These are phyloP conservation scores for Cyclotella cryptica DNA, from an alignment of 108 stramenopile species.

Conservation along the genomic window DNA sequence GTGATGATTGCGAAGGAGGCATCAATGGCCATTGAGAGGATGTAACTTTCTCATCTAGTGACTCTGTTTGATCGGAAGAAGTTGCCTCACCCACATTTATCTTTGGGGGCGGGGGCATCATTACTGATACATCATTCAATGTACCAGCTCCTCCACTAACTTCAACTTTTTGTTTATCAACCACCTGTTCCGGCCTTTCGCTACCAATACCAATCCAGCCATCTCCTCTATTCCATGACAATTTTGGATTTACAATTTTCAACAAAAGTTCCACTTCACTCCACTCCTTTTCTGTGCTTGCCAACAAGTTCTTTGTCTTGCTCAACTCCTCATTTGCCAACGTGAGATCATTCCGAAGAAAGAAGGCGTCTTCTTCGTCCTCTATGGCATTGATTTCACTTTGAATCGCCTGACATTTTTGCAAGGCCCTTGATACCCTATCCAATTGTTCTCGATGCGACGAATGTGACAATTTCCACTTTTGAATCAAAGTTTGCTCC, in stretches of 20 bases:
- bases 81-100: neutral
- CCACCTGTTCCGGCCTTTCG: neutral
- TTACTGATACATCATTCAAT: slow-evolving; percentile 25
- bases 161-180: neutral
- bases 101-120: slow-evolving; percentile 44
- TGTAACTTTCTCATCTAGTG: too few relatives aligned
- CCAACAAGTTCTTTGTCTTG: slow-evolving; percentile 25
- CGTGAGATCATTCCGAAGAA: slow-evolving; percentile 71
- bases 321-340: slow-evolving; percentile 60
- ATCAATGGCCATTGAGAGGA: neutral
- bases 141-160: neutral
- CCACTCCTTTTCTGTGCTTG: slow-evolving; percentile 40
- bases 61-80: too few relatives aligned
- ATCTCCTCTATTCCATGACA: slow-evolving; percentile 47
- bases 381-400: slow-evolving; percentile 24
- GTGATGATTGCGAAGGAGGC: slow-evolving; percentile 5
- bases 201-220: slow-evolving; percentile 60
- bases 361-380: slow-evolving; percentile 76
- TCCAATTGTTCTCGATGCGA: slow-evolving; percentile 21
- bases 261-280: slow-evolving; percentile 60
- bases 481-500: slow-evolving; percentile 43
- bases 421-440: slow-evolving; percentile 23
- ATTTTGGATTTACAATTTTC: slow-evolving; percentile 67
- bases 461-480: slow-evolving; percentile 44
- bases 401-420: slow-evolving; percentile 22